Evolutionary conservation across 116 monocot genomes (phyloP), one percentile per base, ranked within the genome.

Genomic region (Papilionanthe hybrid): DNA sequence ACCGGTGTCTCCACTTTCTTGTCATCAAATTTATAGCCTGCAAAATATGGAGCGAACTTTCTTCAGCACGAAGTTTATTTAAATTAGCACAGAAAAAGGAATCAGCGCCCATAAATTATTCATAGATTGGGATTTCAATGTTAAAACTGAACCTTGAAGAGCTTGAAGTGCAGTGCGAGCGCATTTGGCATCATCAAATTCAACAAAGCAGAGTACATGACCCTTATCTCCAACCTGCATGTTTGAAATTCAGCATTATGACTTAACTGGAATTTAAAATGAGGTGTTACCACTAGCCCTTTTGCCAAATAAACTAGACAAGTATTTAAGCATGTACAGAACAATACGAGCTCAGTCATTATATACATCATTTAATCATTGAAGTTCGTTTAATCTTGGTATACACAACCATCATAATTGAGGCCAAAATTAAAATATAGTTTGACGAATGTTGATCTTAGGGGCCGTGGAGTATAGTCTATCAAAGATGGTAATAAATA

Each of bases 11-110:
- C 85, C 29, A 91, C 83, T 80, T 93, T 95, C 86, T 85, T 88
- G 75, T 92, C 88, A 47, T 95, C 92, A 49, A 95, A 91, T 74
- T 81, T 82, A 81, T 93, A 95, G 42, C 88, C 95, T 95, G 91
- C 82, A 60, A 84, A 67, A 43, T 4, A 73, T 9, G 5, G 43
- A 1, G 20, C n/a, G n/a, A 44, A 73, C 20, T 42, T 44, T 22
- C 73, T n/a, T 11, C 2, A 69, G 11, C 30, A 53, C 53, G 15
- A 15, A 53, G 49, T 49, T 2, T 3, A 49, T 49, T 49, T 49
- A 49, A 49, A 49, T 49, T 49, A 6, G 9, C 12, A 49, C 49
- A 10, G 49, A 13, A 32, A 15, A 1, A 69, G 5, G 32, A 12
- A 69, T 69, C 23, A 22, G 23, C 2, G 23, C 6, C 25, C 23